A percentile compares a stretch with the other conserved stretches of the same genome.
Evolutionary conservation across 2,329 filamentous ascomycete genomes (phyloP).

Genomic region (Ceratocystis alfenasii): DNA sequence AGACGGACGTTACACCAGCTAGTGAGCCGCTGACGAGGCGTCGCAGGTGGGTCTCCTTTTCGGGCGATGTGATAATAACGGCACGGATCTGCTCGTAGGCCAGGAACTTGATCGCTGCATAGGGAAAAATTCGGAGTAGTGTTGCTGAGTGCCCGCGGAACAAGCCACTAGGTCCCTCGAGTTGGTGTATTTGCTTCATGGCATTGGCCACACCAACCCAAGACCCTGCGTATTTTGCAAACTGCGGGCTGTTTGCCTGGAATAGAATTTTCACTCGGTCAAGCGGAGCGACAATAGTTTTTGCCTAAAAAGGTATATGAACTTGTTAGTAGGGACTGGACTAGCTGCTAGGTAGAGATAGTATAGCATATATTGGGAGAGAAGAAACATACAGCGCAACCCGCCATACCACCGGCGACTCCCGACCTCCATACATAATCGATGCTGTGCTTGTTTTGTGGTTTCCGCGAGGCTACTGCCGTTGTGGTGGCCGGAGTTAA

Average conservation of each 20-base stretch:
- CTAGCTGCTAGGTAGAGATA: no score
- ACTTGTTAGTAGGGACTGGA: constrained; percentile 21
- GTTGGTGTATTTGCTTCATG: constrained; percentile 67
- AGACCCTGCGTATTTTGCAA: constrained; percentile 80
- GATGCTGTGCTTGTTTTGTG: constrained; percentile 49
- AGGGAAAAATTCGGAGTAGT: constrained; percentile 86
- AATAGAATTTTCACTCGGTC: constrained; percentile 98
- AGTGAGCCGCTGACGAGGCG: constrained; percentile 62
- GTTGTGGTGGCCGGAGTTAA: background rate
- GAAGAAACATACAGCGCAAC: constrained; percentile 61
- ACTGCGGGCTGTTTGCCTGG: constrained; percentile 87
- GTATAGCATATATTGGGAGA: background rate
- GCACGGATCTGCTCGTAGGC: constrained; percentile 93
- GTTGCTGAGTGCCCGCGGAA: constrained; percentile 94
- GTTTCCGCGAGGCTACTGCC: constrained; percentile 31
- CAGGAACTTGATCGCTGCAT: constrained; percentile 94
- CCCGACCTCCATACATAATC: constrained; percentile 78
- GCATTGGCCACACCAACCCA: constrained; percentile 76
- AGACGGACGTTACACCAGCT: constrained; percentile 80
- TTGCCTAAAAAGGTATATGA: constrained; percentile 49
- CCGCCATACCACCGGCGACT: constrained; percentile 77
- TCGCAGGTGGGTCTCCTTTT: constrained; percentile 69
- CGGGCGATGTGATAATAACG: constrained; percentile 55
- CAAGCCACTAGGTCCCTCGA: constrained; percentile 63
- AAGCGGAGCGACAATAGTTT: constrained; percentile 88